These are phyloP conservation scores for Stentor coeruleus DNA, from an alignment of 73 alveolate species.

Conservation along the genomic window DNA sequence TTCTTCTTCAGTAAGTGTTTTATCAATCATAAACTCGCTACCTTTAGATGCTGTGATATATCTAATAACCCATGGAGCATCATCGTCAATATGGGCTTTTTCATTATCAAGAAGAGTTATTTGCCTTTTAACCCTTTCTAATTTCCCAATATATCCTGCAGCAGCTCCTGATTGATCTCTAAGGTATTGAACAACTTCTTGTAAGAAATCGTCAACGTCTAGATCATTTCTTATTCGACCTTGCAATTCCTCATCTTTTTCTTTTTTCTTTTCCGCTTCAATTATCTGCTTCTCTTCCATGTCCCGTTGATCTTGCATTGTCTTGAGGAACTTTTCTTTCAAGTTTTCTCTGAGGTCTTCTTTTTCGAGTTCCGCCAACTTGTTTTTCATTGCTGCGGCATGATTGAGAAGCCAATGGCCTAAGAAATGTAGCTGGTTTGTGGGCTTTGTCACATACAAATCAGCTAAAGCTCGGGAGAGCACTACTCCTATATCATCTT, in stretches of 20 bases:
- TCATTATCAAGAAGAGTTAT: conserved; percentile 85
- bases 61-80: conserved; percentile 65
- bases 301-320: conserved; percentile 32
- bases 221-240: conserved; percentile 36
- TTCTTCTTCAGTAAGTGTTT: conserved; percentile 24
- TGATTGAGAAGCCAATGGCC: conserved; percentile 88
- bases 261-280: conserved; percentile 49
- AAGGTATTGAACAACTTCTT: conserved; percentile 56
- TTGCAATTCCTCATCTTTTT: conserved; percentile 37
- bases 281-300: conserved; percentile 43
- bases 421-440: conserved; percentile 84
- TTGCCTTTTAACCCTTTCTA: conserved; percentile 56
- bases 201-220: conserved; percentile 55
- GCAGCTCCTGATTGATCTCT: conserved; percentile 71
- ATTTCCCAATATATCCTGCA: conserved; percentile 87
- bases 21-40: conserved; percentile 44
- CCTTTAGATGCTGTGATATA: conserved; percentile 69
- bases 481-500: conserved; percentile 64
- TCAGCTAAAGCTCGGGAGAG: conserved; percentile 78
- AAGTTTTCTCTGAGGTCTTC: conserved; percentile 33
- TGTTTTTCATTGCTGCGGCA: conserved; percentile 45
- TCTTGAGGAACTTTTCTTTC: conserved; percentile 35
- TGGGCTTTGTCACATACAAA: conserved; percentile 69
- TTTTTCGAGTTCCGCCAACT: conserved; percentile 39
- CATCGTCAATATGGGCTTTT: conserved; percentile 84